Percentiles rank a stretch among this genome's conserved stretches.
Evolutionary conservation across 1,139 yeast genomes (phyloP).

Genomic region (Blastobotrys proliferans): DNA sequence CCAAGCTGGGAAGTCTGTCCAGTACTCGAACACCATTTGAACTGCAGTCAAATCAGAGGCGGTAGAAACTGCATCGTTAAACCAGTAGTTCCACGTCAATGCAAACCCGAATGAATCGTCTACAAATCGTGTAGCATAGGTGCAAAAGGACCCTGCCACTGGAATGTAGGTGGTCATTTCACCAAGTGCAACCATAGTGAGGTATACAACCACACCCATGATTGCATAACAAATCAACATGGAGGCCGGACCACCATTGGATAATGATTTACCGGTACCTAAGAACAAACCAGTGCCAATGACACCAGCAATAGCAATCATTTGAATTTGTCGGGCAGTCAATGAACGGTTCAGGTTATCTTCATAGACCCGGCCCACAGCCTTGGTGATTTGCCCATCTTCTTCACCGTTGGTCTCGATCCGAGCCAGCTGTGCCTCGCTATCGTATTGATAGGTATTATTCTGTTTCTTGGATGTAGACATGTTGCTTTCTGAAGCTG

Average conservation of each 20-base stretch:
- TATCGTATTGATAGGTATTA: conserved; percentile 4
- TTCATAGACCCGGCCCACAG: conserved; percentile 4
- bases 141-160: conserved; percentile 58
- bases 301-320: conserved; percentile 38
- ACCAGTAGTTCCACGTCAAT: conserved; percentile 58
- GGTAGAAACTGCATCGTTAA: conserved; percentile 59
- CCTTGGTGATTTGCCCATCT: conserved; percentile 42
- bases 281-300: conserved; percentile 57
- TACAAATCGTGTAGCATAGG: conserved; percentile 57
- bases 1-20: conserved; percentile 58
- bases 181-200: conserved; percentile 56
- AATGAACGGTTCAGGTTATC: conserved; percentile 39
- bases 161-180: conserved; percentile 63
- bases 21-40: conserved; percentile 55
- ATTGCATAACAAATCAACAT: conserved; percentile 46
- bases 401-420: conserved; percentile 32
- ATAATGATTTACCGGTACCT: conserved; percentile 51
- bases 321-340: conserved; percentile 49
- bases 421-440: conserved; percentile 3
- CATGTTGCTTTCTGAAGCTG: too few species aligned
- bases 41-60: conserved; percentile 61
- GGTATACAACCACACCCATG: conserved; percentile 49
- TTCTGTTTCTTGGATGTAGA: background rate
- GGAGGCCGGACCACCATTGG: conserved; percentile 54
- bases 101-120: conserved; percentile 63